These are phyloP conservation scores for Sarcodon aspratus DNA, from an alignment of 768 basidiomycete genomes.

Conservation along the genomic window DNA sequence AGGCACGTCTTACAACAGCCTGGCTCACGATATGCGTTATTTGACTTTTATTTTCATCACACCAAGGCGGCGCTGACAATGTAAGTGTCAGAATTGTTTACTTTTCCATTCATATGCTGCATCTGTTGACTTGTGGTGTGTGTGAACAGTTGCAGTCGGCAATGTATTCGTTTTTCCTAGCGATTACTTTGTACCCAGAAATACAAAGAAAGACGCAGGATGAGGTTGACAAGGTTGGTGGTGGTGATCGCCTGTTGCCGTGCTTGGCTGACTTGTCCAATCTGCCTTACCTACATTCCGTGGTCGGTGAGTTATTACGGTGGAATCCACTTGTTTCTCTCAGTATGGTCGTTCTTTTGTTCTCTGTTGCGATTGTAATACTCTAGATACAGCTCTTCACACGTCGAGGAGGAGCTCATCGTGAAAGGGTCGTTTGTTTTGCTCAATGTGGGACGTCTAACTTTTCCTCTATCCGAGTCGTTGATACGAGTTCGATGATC, in stretches of 20 bases:
- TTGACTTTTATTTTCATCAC: neutral
- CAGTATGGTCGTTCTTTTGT: conserved; percentile 1
- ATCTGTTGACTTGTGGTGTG: too few relatives aligned
- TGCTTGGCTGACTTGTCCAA: conserved; percentile 16
- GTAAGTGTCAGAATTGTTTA: neutral
- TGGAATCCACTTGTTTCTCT: conserved; percentile 14
- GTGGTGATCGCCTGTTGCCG: conserved; percentile 23
- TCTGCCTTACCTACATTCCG: conserved; percentile 25
- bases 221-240: conserved; percentile 28
- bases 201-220: conserved; percentile 24
- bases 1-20: conserved; percentile 2
- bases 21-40: too few relatives aligned
- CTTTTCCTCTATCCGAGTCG: too few relatives aligned
- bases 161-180: conserved; percentile 23
- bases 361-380: conserved; percentile 4
- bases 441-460: neutral
- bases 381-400: conserved; percentile 17
- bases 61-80: conserved; percentile 1
- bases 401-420: conserved; percentile 20
- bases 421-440: conserved; percentile 16
- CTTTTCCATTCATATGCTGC: too few relatives aligned
- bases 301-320: conserved; percentile 21
- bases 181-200: conserved; percentile 26
- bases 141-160: too few relatives aligned
- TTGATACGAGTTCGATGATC: too few relatives aligned